Base-by-base conservation (phyloP, 768 basidiomycete genomes). In the Dacryopinax spathularia region DNA sequence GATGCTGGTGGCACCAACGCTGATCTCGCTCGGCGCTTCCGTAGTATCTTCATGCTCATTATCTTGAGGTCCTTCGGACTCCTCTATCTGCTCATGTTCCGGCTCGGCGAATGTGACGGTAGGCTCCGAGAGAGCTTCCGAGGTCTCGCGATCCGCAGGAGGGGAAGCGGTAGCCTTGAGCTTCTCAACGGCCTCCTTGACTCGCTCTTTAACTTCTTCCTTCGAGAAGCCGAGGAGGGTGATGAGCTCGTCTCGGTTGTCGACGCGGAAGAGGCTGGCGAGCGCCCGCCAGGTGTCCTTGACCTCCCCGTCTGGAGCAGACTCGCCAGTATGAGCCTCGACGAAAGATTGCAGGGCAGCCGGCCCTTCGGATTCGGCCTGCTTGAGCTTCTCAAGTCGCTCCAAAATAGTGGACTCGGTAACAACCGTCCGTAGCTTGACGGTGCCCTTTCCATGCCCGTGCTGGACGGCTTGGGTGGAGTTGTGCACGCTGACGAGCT, bases 141-240 rank as follows among this genome's bases (percentile, higher is more conserved):
- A 44, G 16, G 65, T 65, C 29, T 63, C 67, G 1, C 69, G 67
- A 31, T 75, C 60, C 29, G 62, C 60, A 33, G 29, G 43, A 41
- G 37, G 69, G 10, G 75, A 73, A 13, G 76, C 75, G 0, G 77
- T 68, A 15, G 77, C 76, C 68, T 86, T 86, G 67, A 92, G 77
- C 61, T 83, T 87, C 48, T 87, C 83, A 44, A 94, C 82, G 12
- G 92, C 91, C 66, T 89, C 86, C 10, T 84, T 83, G 18, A 97
- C 89, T 66, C 86, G 86, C 2, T 78, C 75, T 1, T 84, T 84
- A 18, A 96, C 82, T 66, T 94, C 91, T 10, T 81, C 82, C 74
- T 95, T 94, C 2, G 91, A 94, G 73, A 94, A 97, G 0, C 94
- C 95, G 15, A 99, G 80, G 1, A 97, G 75, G 1, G 86, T 87